These are phyloP conservation scores for Lentinus polychrous DNA, from an alignment of 1,284 basidiomycete genomes.

Conservation along the genomic window DNA sequence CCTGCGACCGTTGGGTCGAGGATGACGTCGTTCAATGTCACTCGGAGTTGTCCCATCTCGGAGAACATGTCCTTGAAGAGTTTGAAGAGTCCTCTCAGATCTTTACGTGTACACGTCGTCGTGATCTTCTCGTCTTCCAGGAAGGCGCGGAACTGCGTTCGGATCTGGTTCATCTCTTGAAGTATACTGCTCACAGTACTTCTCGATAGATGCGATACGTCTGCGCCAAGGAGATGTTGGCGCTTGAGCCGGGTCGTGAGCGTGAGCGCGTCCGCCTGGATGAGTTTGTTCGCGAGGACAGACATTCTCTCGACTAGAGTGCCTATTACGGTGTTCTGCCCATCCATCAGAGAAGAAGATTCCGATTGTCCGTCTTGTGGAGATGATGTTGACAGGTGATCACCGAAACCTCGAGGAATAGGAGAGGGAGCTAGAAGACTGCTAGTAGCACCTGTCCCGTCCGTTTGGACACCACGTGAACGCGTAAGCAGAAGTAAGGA, in stretches of 20 bases:
- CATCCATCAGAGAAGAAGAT: constrained; percentile 58
- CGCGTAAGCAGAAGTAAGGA: constrained; percentile 55
- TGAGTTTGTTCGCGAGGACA: constrained; percentile 62
- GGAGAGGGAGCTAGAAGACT: constrained; percentile 28
- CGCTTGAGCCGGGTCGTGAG: constrained; percentile 87
- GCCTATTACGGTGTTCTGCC: constrained; percentile 43
- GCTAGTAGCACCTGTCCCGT: constrained; percentile 28
- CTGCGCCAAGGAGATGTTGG: constrained; percentile 79
- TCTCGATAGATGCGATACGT: constrained; percentile 84
- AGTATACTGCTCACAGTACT: constrained; percentile 77
- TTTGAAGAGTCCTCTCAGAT: constrained; percentile 81
- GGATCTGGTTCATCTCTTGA: constrained; percentile 64
- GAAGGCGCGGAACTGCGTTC: constrained; percentile 71
- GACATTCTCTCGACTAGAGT: constrained; percentile 68
- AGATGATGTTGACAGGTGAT: constrained; percentile 37
- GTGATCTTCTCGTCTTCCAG: constrained; percentile 61
- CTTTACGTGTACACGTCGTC: constrained; percentile 68
- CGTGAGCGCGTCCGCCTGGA: constrained; percentile 82
- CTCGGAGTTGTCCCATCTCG: constrained; percentile 79
- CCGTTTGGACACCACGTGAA: constrained; percentile 73
- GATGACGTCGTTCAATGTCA: constrained; percentile 84
- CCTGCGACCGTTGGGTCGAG: constrained; percentile 77
- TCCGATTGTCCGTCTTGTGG: constrained; percentile 58
- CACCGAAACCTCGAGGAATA: constrained; percentile 30
- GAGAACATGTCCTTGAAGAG: constrained; percentile 81